Base-by-base conservation (phyloP, 2,329 filamentous ascomycete species). In the Fusarium sambucinum region DNA sequence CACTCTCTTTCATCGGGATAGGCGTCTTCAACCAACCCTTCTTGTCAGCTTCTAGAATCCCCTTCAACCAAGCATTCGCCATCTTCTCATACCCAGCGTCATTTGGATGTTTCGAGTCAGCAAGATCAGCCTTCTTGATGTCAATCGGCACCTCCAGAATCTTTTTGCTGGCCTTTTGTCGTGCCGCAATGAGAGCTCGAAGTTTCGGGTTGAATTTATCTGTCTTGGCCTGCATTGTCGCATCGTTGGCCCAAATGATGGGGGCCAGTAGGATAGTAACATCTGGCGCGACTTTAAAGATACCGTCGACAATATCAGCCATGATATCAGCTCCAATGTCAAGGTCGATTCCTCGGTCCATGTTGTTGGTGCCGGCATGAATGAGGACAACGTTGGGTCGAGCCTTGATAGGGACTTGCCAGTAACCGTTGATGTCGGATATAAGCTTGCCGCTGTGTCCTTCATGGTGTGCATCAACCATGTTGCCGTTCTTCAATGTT, bases 291-390 rank as follows among this genome's bases (percentile, higher is more conserved):
- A 59, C 37, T 7, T 69, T 60, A 10, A 69, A 63, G 35, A 69
- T 50, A 1, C 58, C 62, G 11, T 67, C 54, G 17, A 69, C 55
- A 3, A 68, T 64, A 0, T 63, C 53, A 4, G 44, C 41, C 21
- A 68, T 42, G 5, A 69, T 57, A 1, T 27, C 33, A 5, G 27
- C 41, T 3, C 45, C 48, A 1, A 66, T 47, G 1, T 69, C 40
- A 21, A 64, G 60, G 8, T 68, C 61, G 1, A 35, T 44, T 7
- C 41, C 48, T 21, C 37, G 21, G 9, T 69, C 61, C 66, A 69
- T 69, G 10, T 69, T 69, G 12, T 69, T 69, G 2, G 66, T 69
- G 5, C 66, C 66, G 9, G 61, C 66, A 13, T 69, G 66, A 2
- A 69, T 57, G 5, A 69, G 66, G 11, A 69, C 66, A 19, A 69